phyloP scores from a whole-genome alignment of 2,329 filamentous ascomycete genomes.

The Kalaharituber pfeilii region DNA sequence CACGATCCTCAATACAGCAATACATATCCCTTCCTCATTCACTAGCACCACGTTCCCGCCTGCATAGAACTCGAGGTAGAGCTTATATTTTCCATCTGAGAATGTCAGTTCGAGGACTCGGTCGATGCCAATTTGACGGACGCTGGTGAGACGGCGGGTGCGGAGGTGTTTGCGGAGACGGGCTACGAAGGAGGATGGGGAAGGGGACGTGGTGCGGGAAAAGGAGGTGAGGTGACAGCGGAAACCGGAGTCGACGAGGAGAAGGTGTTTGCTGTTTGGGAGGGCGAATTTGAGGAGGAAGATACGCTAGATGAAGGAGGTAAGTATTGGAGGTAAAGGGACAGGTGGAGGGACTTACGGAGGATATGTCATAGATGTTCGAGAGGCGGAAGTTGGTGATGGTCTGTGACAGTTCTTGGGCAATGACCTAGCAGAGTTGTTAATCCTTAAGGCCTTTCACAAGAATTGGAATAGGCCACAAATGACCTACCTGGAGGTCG shows the following conservation, averaged over 20 bases:
- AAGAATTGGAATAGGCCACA: no score
- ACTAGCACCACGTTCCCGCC: slow-evolving; percentile 90
- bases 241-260: slow-evolving; percentile 88
- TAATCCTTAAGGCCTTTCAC: slow-evolving; percentile 4
- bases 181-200: slow-evolving; percentile 70
- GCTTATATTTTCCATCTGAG: slow-evolving; percentile 69
- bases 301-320: slow-evolving; percentile 42
- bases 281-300: slow-evolving; percentile 91
- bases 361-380: slow-evolving; percentile 92
- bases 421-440: slow-evolving; percentile 54
- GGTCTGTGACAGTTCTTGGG: slow-evolving; percentile 68
- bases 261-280: slow-evolving; percentile 48
- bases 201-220: slow-evolving; percentile 65
- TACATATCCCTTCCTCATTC: slow-evolving; percentile 63
- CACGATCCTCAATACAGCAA: slow-evolving; percentile 66
- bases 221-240: slow-evolving; percentile 89
- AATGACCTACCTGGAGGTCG: slow-evolving; percentile 46
- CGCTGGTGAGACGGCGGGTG: slow-evolving; percentile 62
- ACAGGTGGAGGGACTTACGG: slow-evolving; percentile 30
- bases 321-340: slow-evolving; percentile 8
- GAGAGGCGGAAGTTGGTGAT: slow-evolving; percentile 65
- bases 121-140: slow-evolving; percentile 80
- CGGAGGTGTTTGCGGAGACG: slow-evolving; percentile 76
- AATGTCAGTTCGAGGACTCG: slow-evolving; percentile 84
- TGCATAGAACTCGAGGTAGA: slow-evolving; percentile 93